phyloP scores from a whole-genome alignment of 2,329 filamentous ascomycete species.

The Stagonosporopsis rhizophila region DNA sequence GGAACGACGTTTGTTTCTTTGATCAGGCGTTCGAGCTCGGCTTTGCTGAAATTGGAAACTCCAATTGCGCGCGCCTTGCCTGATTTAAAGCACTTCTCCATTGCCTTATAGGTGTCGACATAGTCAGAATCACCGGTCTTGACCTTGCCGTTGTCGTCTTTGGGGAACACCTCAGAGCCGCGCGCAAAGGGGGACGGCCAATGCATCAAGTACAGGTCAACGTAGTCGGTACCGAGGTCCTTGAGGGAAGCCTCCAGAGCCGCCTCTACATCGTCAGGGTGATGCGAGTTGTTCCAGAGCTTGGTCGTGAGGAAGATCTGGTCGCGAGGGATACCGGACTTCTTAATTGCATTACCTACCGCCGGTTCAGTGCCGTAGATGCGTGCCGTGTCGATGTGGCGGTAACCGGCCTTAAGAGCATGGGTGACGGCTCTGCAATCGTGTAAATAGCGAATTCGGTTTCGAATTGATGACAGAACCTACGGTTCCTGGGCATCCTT shows the following conservation, averaged over 20 bases:
- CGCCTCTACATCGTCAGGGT: slow-evolving; percentile 68
- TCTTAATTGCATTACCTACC: slow-evolving; percentile 39
- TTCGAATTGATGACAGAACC: background rate
- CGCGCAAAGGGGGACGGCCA: slow-evolving; percentile 82
- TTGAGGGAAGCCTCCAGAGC: slow-evolving; percentile 76
- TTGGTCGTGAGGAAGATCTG: slow-evolving; percentile 67
- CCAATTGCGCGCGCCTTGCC: slow-evolving; percentile 43
- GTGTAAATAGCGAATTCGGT: background rate
- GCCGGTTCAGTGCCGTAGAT: slow-evolving; percentile 38
- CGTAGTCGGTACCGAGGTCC: slow-evolving; percentile 83
- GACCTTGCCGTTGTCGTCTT: slow-evolving; percentile 50
- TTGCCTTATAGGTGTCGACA: slow-evolving; percentile 47
- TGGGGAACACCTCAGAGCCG: slow-evolving; percentile 68
- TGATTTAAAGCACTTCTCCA: slow-evolving; percentile 49
- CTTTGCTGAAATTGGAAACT: slow-evolving; percentile 44
- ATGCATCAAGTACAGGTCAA: slow-evolving; percentile 81
- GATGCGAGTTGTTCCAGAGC: slow-evolving; percentile 90
- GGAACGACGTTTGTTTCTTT: slow-evolving; percentile 45
- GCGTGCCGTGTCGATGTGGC: slow-evolving; percentile 41
- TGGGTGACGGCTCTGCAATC: slow-evolving; percentile 47
- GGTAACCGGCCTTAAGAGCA: slow-evolving; percentile 38
- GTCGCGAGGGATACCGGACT: slow-evolving; percentile 49
- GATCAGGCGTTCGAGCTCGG: slow-evolving; percentile 61
- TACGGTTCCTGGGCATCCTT: slow-evolving; percentile 40
- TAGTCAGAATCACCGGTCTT: slow-evolving; percentile 36